Base-by-base conservation (phyloP, 805 yeast genomes). In the Wickerhamiella domercqiae region DNA sequence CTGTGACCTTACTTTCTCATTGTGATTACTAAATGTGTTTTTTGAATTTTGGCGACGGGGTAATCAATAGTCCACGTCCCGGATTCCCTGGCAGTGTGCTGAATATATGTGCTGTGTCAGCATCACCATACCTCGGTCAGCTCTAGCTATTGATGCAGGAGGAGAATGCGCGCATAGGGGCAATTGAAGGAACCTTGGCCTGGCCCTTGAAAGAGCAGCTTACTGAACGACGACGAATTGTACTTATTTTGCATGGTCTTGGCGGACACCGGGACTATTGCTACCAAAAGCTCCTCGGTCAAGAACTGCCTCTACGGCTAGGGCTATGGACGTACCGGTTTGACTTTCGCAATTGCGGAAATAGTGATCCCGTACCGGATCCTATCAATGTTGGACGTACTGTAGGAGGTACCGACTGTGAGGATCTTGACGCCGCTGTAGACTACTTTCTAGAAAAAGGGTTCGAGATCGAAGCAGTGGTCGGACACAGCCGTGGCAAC, bases 271-370 rank as follows among this genome's bases (percentile, higher is more conserved):
- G 82, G 46, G 71, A 79, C 60, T 78, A 81, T 53, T 73, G 81
- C 41, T 84, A 78, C 55, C 83, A 78, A 45, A 68, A 70, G 19
- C 48, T 59, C 13, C 55, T 82, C 32, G 86, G 93, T 0, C 67
- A 68, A 20, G 58, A 56, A 19, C 54, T 86, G 38, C 74, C 84
- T 0, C 52, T 59, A 2, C 66, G 67, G 13, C 53, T 68, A 41
- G 93, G 93, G 0, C 61, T 72, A 39, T 72, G 66, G 51, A 69
- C 78, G 3, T 64, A 82, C 35, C 62, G 96, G 45, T 74, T 84
- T 47, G 96, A 86, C 56, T 84, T 86, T 50, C 65, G 95, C 39
- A 79, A 78, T 5, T 77, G 90, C 55, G 97, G 96, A 1, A 72
- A 69, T 40, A 80, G 93, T 3, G 76, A 70, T 18, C 74, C 64